Percentiles rank a stretch among this genome's conserved stretches.
Conservation (phyloP, 2,329 filamentous ascomycete genomes). For the Colletotrichum trifolii region DNA sequence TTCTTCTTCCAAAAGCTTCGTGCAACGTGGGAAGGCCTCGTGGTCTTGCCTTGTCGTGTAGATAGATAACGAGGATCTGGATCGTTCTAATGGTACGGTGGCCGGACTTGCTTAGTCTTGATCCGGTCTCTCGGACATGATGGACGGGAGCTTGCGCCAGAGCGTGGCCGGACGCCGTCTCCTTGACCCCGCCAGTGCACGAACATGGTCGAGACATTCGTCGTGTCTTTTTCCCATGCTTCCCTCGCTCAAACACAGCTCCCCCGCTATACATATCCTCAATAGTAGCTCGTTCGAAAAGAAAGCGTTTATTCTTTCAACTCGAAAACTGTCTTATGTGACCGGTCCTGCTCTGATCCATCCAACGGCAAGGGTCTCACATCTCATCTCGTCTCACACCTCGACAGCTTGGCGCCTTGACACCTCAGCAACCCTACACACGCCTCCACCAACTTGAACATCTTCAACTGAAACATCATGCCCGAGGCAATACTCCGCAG, state of each 20-base stretch:
- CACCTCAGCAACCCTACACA: not conserved
- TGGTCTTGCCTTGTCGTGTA: no score
- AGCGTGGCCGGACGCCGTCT: conserved; percentile 10
- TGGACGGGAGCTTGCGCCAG: conserved; percentile 23
- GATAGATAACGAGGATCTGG: not conserved
- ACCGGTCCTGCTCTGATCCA: no score
- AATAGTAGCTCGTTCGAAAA: no score
- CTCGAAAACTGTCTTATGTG: no score
- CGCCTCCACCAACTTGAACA: not conserved
- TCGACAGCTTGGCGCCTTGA: not conserved
- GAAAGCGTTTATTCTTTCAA: no score
- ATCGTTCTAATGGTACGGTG: not conserved
- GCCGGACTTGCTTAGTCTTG: conserved; percentile 15
- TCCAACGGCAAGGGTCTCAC: not conserved
- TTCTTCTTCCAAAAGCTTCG: not conserved
- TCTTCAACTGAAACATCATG: conserved; percentile 22
- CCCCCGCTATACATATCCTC: not conserved
- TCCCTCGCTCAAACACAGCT: not conserved
- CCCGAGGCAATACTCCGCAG: conserved; percentile 20
- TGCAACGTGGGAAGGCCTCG: not conserved
- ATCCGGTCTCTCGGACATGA: conserved; percentile 14
- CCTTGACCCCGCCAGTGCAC: conserved; percentile 27
- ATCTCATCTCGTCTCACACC: conserved; percentile 1
- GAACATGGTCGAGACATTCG: conserved; percentile 14
- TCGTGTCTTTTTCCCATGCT: no score